Evolutionary conservation across 192 early-diverging fungal genomes (phyloP).

Genomic region (Backusella liffmaniae): DNA sequence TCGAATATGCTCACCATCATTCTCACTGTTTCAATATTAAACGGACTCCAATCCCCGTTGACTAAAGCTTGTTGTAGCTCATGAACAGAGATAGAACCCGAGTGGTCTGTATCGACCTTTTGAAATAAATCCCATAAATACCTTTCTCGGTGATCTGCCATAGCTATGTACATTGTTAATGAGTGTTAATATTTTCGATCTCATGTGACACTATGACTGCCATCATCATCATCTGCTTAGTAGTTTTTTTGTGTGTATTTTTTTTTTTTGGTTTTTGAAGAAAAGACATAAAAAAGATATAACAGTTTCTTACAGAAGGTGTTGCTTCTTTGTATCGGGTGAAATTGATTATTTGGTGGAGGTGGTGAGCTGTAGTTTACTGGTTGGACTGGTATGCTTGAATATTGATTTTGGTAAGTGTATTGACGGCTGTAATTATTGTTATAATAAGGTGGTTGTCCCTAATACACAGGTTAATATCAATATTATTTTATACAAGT

Average conservation of each 20-base stretch:
- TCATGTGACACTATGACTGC: background rate
- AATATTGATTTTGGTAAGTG: background rate
- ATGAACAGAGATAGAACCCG: conserved; percentile 10
- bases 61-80: conserved; percentile 6
- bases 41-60: conserved; percentile 59
- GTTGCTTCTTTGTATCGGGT: conserved; percentile 5
- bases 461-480: background rate
- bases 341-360: background rate
- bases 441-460: background rate
- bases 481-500: background rate
- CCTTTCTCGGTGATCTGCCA: background rate
- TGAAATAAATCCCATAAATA: conserved; percentile 10
- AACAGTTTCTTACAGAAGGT: background rate
- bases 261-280: background rate
- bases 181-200: background rate
- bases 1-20: conserved; percentile 70
- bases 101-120: conserved; percentile 1
- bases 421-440: background rate
- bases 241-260: background rate
- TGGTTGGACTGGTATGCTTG: background rate
- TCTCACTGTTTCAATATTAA: conserved; percentile 70
- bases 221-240: background rate
- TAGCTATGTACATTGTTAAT: conserved; percentile 4
- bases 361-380: background rate
- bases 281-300: background rate